These are phyloP conservation scores for Pleurotus giganteus DNA, from an alignment of 768 basidiomycete genomes.

Conservation along the genomic window DNA sequence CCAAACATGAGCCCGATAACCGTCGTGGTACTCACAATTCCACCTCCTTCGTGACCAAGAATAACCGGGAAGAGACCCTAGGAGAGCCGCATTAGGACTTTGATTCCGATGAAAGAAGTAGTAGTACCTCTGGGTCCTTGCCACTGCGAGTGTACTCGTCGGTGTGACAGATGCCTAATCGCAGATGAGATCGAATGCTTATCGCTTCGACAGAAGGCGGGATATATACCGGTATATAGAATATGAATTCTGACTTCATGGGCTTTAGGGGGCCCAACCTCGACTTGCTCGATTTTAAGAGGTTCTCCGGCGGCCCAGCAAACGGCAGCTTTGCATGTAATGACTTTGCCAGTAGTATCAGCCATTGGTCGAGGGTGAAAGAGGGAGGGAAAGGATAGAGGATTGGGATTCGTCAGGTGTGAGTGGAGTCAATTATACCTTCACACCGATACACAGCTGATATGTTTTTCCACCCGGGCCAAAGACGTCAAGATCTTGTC, in stretches of 20 bases:
- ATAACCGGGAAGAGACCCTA: constrained; percentile 91
- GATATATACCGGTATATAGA: constrained; percentile 72
- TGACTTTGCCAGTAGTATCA: constrained; percentile 71
- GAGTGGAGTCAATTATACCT: constrained; percentile 1
- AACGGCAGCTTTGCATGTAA: constrained; percentile 88
- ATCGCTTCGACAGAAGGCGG: not conserved
- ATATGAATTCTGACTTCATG: constrained; percentile 94
- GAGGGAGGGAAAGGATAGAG: constrained; percentile 22
- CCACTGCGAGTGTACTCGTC: constrained; percentile 97
- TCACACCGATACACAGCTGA: not conserved
- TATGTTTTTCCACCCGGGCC: not conserved
- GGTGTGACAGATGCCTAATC: constrained; percentile 89
- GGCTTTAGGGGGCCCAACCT: constrained; percentile 87
- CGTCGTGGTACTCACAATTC: constrained; percentile 58
- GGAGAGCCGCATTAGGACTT: constrained; percentile 13
- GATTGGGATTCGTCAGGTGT: not conserved
- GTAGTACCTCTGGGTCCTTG: constrained; percentile 84
- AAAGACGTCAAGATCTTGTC: constrained; percentile 2
- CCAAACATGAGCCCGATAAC: not conserved
- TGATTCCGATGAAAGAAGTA: not conserved
- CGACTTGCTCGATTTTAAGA: constrained; percentile 86
- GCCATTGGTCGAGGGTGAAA: constrained; percentile 50
- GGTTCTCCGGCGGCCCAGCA: constrained; percentile 93
- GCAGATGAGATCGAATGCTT: not conserved
- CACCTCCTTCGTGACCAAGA: constrained; percentile 94